A percentile compares a stretch with the other conserved stretches of the same genome.
Conservation (phyloP, 169 alveolate species). For the Besnoitia besnoiti region DNA sequence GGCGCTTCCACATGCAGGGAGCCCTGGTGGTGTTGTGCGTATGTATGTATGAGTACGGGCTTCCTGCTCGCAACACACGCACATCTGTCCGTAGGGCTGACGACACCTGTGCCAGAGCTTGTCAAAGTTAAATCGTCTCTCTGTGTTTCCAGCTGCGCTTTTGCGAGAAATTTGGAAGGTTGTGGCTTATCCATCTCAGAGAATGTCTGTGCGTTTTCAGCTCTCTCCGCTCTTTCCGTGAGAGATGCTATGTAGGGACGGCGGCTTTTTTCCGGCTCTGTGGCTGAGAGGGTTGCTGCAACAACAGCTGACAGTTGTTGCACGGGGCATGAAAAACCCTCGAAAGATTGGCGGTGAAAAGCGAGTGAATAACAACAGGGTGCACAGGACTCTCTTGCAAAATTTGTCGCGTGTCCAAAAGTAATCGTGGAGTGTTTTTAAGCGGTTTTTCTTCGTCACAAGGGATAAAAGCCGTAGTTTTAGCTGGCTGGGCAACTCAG, state of each 20-base stretch:
- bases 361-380: background rate
- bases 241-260: conserved; percentile 39
- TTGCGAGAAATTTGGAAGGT: background rate
- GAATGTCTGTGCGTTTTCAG: background rate
- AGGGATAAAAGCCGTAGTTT: background rate
- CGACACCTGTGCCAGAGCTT: background rate
- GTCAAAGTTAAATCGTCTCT: background rate
- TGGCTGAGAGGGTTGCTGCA: conserved; percentile 44
- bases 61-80: conserved; percentile 28
- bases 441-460: background rate
- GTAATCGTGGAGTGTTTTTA: background rate
- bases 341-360: conserved; percentile 34
- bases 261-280: conserved; percentile 37
- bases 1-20: background rate
- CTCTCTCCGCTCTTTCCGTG: background rate
- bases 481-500: conserved; percentile 18
- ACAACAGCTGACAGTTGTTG: conserved; percentile 41
- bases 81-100: conserved; percentile 33
- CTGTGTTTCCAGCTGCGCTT: background rate
- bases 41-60: conserved; percentile 14
- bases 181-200: background rate
- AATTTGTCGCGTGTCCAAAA: background rate
- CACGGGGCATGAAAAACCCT: conserved; percentile 41
- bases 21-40: background rate
- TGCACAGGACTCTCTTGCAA: background rate